Conservation (phyloP, 768 basidiomycete species). For the Amanita phalloides region DNA sequence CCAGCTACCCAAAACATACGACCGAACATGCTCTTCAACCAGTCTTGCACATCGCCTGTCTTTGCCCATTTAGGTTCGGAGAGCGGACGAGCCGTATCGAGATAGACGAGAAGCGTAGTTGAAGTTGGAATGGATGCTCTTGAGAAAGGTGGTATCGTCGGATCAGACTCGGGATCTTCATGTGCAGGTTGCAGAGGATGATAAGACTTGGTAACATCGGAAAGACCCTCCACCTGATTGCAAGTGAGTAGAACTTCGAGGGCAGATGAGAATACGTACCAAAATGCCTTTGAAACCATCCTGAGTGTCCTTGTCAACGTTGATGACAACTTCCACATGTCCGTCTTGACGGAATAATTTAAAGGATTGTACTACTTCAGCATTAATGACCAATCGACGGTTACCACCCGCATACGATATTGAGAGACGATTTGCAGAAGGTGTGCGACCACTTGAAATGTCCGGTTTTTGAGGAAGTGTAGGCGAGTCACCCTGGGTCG, state of each 20-base stretch:
- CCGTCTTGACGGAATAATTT: constrained; percentile 76
- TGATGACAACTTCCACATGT: constrained; percentile 73
- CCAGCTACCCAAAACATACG: constrained; percentile 81
- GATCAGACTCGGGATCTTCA: constrained; percentile 32
- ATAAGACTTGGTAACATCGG: constrained; percentile 65
- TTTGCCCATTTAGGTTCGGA: constrained; percentile 98
- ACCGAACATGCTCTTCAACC: constrained; percentile 83
- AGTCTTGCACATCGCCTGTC: constrained; percentile 88
- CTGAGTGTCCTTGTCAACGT: constrained; percentile 42
- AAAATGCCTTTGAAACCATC: constrained; percentile 62
- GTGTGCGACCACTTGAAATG: constrained; percentile 31
- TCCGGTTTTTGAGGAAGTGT: constrained; percentile 24
- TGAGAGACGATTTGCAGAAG: constrained; percentile 81
- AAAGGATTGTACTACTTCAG: constrained; percentile 74
- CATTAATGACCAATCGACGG: constrained; percentile 79
- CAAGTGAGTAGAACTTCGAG: constrained; percentile 8
- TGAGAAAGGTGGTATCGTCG: constrained; percentile 66
- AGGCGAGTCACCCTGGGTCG: constrained; percentile 36
- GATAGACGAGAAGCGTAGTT: constrained; percentile 59
- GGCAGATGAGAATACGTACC: constrained; percentile 33
- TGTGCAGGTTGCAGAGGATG: constrained; percentile 41
- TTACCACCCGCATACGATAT: constrained; percentile 91
- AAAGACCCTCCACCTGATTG: constrained; percentile 61
- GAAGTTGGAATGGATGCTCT: constrained; percentile 41
- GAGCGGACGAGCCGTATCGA: constrained; percentile 81